These are phyloP conservation scores for Jatropha curcas DNA, from an alignment of 345 rosid genomes.

Conservation along the genomic window DNA sequence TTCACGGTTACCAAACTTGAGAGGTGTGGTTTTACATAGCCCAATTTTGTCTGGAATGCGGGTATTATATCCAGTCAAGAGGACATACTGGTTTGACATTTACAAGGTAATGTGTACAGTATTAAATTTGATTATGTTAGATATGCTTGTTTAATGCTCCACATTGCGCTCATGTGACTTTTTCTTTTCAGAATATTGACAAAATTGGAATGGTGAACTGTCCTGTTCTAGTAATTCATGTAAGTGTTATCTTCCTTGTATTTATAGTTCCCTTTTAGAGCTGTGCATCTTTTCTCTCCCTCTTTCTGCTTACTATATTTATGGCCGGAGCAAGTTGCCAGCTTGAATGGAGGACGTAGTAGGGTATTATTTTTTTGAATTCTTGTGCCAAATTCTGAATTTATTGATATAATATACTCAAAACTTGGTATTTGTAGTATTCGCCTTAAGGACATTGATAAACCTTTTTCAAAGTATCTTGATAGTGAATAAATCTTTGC, in stretches of 20 bases:
- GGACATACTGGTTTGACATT: constrained; percentile 95
- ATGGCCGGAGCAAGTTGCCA: neutral
- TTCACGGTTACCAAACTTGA: constrained; percentile 71
- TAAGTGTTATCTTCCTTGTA: constrained; percentile 41
- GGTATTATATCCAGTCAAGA: constrained; percentile 86
- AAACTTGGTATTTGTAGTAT: neutral
- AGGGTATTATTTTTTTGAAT: constrained; percentile 3
- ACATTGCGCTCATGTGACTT: constrained; percentile 4
- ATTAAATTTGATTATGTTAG: neutral
- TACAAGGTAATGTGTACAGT: constrained; percentile 58
- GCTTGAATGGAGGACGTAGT: constrained; percentile 1
- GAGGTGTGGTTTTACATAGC: constrained; percentile 84
- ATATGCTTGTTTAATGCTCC: constrained; percentile 12
- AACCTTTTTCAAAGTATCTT: neutral
- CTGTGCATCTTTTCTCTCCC: neutral
- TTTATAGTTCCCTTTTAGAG: neutral
- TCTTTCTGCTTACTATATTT: neutral
- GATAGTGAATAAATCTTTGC: neutral
- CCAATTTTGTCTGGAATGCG: constrained; percentile 93
- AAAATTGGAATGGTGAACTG: constrained; percentile 76
- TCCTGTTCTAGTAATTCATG: constrained; percentile 84
- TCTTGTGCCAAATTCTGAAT: neutral
- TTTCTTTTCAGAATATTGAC: constrained; percentile 73
- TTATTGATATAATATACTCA: neutral
- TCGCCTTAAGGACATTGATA: neutral